Evolutionary conservation across 106 monocot species (phyloP), one percentile per base, ranked within the genome.

Genomic region (Narthecium ossifragum): DNA sequence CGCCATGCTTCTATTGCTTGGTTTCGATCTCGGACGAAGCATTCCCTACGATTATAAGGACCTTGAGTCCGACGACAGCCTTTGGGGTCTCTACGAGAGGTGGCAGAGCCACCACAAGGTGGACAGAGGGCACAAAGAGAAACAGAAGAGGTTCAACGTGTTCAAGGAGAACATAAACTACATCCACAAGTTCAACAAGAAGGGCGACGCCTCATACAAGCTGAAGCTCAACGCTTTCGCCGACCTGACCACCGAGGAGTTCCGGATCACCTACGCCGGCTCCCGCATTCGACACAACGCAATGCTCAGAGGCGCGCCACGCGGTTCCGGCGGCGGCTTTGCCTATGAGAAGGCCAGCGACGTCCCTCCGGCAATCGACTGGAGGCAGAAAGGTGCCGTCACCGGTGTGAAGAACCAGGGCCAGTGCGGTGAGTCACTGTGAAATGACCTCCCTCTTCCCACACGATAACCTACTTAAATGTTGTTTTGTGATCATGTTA

Each of bases 51-150:
- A 60, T 22, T 78, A 83, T 28, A 70, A 70, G 51, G 87, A 88
- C 63, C 58, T 88, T 5, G 72, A 26, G 27, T 62, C 83, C 1
- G 76, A 88, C 20, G 75, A 88, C 22, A 79, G 69, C 66, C 65
- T 88, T 3, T 79, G 79, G 73, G 46, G 51, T 48, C 53, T 83
- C 40, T 88, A 75, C 46, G 79, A 83, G 76, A 48, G 73, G 49
- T 88, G 83, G 88, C 53, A 65, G 57, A 66, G 53, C 41, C 73
- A 73, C 72, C 76, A 88, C 73, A 48, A 61, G 0, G 58, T 83
- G 51, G 26, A 68, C 0, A 23, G 83, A 12, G 73, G 76, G 55
- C 75, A 55, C 41, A 46, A 33, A 3, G 87, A 83, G 73, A 76
- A 83, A 55, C 6, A 27, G 15, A 60, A 46, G 61, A 53, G 72